phyloP scores from a whole-genome alignment of 352 stramenopile species.

The Pythium folliculosum region DNA sequence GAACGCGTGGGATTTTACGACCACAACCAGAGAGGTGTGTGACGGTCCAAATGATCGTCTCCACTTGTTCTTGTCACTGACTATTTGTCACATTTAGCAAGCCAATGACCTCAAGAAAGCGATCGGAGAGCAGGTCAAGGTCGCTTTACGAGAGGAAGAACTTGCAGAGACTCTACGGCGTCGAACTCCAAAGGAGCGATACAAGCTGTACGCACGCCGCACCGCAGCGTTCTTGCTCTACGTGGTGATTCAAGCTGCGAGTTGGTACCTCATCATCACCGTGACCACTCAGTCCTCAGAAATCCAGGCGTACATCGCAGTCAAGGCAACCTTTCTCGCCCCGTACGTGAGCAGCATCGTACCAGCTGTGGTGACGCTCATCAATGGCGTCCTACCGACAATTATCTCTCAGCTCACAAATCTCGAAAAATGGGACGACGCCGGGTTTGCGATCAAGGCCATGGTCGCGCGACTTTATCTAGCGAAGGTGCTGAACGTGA shows the following conservation, averaged over 20 bases:
- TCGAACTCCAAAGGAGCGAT: conserved; percentile 55
- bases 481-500: conserved; percentile 81
- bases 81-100: conserved; percentile 43
- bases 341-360: conserved; percentile 67
- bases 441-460: conserved; percentile 78
- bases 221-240: conserved; percentile 60
- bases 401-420: conserved; percentile 65
- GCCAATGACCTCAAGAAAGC: conserved; percentile 55
- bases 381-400: conserved; percentile 69
- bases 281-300: conserved; percentile 71
- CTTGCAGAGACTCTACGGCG: conserved; percentile 47
- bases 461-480: conserved; percentile 82
- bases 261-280: conserved; percentile 73
- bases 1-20: conserved; percentile 76
- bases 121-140: conserved; percentile 61
- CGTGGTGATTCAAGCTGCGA: conserved; percentile 56
- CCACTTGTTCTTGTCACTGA: neutral
- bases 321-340: conserved; percentile 43
- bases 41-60: neutral
- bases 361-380: conserved; percentile 66
- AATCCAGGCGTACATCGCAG: conserved; percentile 49
- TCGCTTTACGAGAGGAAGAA: conserved; percentile 59
- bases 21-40: conserved; percentile 44
- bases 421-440: conserved; percentile 80
- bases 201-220: conserved; percentile 56